Base-by-base conservation (phyloP, 2,329 filamentous ascomycete species). In the Penicillium sp. region DNA sequence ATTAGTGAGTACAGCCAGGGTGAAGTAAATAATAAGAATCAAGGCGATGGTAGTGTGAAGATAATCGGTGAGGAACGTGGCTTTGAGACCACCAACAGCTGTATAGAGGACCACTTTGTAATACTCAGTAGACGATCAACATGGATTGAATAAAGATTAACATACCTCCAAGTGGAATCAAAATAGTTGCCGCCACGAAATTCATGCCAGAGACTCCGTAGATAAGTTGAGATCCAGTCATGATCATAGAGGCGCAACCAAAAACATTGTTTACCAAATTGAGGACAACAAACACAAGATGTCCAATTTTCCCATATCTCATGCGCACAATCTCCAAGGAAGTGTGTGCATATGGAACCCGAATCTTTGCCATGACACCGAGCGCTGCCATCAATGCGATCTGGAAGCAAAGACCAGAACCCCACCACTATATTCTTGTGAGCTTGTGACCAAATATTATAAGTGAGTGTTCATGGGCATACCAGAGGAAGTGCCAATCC, bases 271-370 rank as follows among this genome's bases (percentile, higher is more conserved):
- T 78, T 4, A 72, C 67, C 6, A 78, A 56, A 29, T 78, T 78
- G 24, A 79, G 61, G 3, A 76, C 59, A 13, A 78, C 76, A 43
- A 78, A 78, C 0, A 78, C 68, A 10, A 74, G 56, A 59, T 80
- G 76, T 0, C 69, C 75, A 13, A 74, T 65, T 24, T 69, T 75
- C 5, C 78, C 79, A 61, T 82, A 82, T 56, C 80, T 70, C 68
- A 77, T 77, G 4, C 73, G 73, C 39, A 82, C 77, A 45, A 82
- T 81, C 60, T 82, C 80, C 1, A 82, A 71, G 3, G 77, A 80
- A 0, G 80, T 82, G 55, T 82, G 80, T 0, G 80, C 80, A 55
- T 81, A 80, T 0, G 80, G 80, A 0, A 81, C 79, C 39, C 79
- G 69, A 33, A 81, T 73, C 63, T 82, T 82, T 13, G 77, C 77